Evolutionary conservation across 441 rosid species (phyloP).

Genomic region (Biscutella laevigata): DNA sequence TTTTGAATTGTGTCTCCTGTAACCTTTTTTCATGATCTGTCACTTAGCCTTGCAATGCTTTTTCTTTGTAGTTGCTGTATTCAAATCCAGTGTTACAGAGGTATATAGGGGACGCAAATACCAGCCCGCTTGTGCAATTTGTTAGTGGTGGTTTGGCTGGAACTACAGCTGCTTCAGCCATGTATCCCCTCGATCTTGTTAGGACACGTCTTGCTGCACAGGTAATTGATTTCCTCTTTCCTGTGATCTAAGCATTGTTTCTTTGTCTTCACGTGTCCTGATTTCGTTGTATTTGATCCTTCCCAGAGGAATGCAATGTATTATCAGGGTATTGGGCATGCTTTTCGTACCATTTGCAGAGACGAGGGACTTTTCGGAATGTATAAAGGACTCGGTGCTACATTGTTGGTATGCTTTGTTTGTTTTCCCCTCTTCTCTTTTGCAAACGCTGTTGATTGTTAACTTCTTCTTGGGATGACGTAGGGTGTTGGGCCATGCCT

Average conservation of each 20-base stretch:
- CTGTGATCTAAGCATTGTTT: background rate
- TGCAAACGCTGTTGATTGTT: slow-evolving; percentile 1
- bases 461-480: slow-evolving; percentile 14
- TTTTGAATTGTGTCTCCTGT: background rate
- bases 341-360: slow-evolving; percentile 64
- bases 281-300: slow-evolving; percentile 19
- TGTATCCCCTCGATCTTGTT: slow-evolving; percentile 93
- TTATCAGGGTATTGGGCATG: slow-evolving; percentile 73
- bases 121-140: slow-evolving; percentile 54
- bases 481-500: slow-evolving; percentile 92
- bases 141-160: slow-evolving; percentile 92
- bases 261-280: background rate
- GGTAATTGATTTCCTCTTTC: slow-evolving; percentile 35
- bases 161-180: slow-evolving; percentile 80
- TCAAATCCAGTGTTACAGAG: slow-evolving; percentile 38
- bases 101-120: slow-evolving; percentile 26
- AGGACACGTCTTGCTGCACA: slow-evolving; percentile 95
- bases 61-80: slow-evolving; percentile 43
- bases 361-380: slow-evolving; percentile 81
- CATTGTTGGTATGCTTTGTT: slow-evolving; percentile 55
- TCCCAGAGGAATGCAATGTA: slow-evolving; percentile 63
- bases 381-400: slow-evolving; percentile 94
- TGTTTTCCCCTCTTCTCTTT: background rate
- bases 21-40: background rate
- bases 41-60: background rate